Conservation (phyloP, 805 yeast species). For the Huiozyma sinensis region DNA sequence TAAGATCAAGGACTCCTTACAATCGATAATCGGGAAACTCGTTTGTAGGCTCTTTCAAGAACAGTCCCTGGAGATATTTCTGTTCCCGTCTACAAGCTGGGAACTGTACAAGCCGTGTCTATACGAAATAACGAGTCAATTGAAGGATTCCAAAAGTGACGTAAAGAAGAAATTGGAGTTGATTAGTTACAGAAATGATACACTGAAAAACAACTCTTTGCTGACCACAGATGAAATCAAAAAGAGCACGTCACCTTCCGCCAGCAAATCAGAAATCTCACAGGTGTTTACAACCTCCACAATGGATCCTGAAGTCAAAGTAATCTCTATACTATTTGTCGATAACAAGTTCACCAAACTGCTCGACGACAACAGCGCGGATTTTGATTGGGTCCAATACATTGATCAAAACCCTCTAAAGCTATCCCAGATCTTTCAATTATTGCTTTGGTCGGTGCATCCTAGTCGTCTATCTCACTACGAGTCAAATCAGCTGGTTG, state of each 20-base stretch:
- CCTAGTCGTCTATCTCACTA: constrained; percentile 23
- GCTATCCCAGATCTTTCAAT: constrained; percentile 19
- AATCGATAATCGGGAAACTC: constrained; percentile 18
- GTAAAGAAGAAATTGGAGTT: constrained; percentile 42
- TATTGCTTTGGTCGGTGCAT: constrained; percentile 25
- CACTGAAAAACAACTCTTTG: constrained; percentile 45
- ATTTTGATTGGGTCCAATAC: constrained; percentile 25
- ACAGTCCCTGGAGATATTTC: constrained; percentile 41
- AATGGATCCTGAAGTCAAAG: constrained; percentile 20
- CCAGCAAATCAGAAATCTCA: neutral
- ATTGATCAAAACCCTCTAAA: constrained; percentile 19
- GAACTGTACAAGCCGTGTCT: constrained; percentile 38
- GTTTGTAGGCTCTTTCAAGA: constrained; percentile 24
- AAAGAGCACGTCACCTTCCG: neutral
- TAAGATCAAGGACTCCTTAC: constrained; percentile 21
- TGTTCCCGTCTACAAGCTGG: constrained; percentile 54
- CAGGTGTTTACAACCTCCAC: neutral
- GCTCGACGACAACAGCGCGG: constrained; percentile 21
- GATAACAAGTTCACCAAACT: constrained; percentile 16
- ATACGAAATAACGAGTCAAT: constrained; percentile 26
- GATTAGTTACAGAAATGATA: constrained; percentile 59
- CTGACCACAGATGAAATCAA: constrained; percentile 1
- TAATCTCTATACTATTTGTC: constrained; percentile 15
- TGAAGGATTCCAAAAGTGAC: constrained; percentile 21
- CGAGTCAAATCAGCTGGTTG: constrained; percentile 24